These are phyloP conservation scores for Leishmania major DNA, from an alignment of 208 protist genomes.

Conservation along the genomic window DNA sequence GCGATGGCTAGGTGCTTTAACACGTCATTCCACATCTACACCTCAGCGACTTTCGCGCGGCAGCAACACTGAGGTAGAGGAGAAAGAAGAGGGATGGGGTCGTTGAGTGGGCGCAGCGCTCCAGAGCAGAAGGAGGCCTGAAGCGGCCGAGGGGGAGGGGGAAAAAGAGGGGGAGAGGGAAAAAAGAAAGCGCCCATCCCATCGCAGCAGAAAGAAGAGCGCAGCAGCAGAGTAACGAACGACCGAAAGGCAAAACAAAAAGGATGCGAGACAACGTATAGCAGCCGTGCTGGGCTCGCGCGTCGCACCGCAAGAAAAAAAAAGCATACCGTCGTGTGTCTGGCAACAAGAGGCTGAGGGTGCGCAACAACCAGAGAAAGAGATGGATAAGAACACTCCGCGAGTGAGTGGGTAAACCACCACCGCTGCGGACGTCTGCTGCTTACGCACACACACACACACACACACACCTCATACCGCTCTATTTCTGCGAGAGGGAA, in stretches of 20 bases:
- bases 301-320: neutral
- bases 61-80: neutral
- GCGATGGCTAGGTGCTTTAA: neutral
- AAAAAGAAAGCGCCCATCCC: neutral
- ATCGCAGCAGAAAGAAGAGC: neutral
- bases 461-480: neutral
- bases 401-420: neutral
- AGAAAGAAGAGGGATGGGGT: neutral
- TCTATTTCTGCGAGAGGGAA: neutral
- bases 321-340: neutral
- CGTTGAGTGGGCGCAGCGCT: neutral
- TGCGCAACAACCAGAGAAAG: neutral
- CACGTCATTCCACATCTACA: neutral
- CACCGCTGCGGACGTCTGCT: neutral
- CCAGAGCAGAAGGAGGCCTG: neutral
- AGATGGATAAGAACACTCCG: neutral
- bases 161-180: neutral
- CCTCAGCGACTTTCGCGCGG: neutral
- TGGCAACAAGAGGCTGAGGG: neutral
- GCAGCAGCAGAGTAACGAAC: neutral
- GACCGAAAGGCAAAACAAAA: neutral
- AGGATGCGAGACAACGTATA: neutral
- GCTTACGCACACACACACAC: neutral
- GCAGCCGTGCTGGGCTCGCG: neutral
- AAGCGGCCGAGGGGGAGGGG: neutral